Evolutionary conservation across 2,329 filamentous ascomycete genomes (phyloP).

Genomic region (Claviceps purpurea): DNA sequence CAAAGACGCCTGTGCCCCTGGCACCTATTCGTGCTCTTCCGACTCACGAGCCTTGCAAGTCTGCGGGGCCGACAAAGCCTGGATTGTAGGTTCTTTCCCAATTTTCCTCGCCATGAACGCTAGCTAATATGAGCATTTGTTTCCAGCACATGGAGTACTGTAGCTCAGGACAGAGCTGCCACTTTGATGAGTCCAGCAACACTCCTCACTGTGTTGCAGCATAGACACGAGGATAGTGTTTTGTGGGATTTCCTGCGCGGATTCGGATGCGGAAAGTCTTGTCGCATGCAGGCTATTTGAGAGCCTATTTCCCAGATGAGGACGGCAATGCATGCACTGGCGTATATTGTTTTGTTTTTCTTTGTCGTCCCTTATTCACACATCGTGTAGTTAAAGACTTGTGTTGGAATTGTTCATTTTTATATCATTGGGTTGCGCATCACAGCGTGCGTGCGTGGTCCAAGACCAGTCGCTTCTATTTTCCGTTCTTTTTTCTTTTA

Average conservation of each 20-base stretch:
- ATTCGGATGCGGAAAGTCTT: neutral
- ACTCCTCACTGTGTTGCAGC: constrained; percentile 1
- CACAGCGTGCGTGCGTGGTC: neutral
- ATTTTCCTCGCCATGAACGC: neutral
- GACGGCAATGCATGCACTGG: neutral
- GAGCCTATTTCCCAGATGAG: neutral
- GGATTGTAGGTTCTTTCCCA: neutral
- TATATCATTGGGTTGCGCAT: neutral
- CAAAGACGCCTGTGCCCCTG: constrained; percentile 1
- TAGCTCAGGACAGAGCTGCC: neutral
- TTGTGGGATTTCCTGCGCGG: too few relatives aligned
- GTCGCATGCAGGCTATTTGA: neutral
- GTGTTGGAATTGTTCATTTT: neutral
- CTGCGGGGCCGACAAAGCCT: neutral
- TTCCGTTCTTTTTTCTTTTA: neutral
- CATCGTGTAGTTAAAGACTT: neutral
- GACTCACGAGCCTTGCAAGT: constrained; percentile 1
- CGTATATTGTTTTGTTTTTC: neutral
- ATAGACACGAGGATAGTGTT: too few relatives aligned
- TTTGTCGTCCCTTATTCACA: neutral
- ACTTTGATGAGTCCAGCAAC: constrained; percentile 1
- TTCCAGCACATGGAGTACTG: neutral
- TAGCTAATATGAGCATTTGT: neutral
- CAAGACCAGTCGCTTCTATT: neutral
- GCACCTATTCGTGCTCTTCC: neutral